phyloP scores from a whole-genome alignment of 257 asterid genomes.

The Lantana camara region DNA sequence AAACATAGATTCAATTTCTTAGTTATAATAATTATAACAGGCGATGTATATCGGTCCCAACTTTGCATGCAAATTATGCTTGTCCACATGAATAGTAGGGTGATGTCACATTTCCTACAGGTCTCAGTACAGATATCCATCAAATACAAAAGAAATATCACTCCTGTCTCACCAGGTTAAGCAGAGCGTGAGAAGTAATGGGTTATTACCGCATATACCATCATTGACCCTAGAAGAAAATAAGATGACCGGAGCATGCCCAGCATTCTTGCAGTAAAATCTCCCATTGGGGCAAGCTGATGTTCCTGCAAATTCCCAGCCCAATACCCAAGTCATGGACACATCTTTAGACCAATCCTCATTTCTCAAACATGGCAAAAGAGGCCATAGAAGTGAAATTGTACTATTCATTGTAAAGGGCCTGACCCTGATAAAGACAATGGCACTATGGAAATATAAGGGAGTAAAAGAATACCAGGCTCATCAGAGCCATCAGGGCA shows the following conservation, averaged over 20 bases:
- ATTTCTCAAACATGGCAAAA: neutral
- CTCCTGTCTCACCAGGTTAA: neutral
- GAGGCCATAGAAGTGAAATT: neutral
- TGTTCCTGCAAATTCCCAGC: constrained; percentile 73
- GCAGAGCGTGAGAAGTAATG: neutral
- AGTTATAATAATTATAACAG: constrained; percentile 1
- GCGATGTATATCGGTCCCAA: neutral
- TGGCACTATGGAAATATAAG: neutral
- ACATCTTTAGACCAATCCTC: neutral
- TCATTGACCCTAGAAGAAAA: constrained; percentile 93
- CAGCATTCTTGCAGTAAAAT: constrained; percentile 85
- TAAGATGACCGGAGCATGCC: constrained; percentile 65
- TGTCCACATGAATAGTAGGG: too few species aligned
- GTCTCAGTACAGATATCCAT: too few species aligned
- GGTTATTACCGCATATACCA: constrained; percentile 82
- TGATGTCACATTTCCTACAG: too few species aligned
- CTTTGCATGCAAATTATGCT: neutral
- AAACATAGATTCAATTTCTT: constrained; percentile 3
- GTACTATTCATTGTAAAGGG: neutral
- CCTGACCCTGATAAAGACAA: neutral
- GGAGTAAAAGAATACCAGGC: constrained; percentile 63
- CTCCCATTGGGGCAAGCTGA: constrained; percentile 92
- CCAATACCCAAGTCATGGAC: constrained; percentile 20
- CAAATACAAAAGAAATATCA: neutral
- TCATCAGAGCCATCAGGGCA: constrained; percentile 96